Conservation (phyloP, 2,329 filamentous ascomycete species). For the Penicillium sp. region DNA sequence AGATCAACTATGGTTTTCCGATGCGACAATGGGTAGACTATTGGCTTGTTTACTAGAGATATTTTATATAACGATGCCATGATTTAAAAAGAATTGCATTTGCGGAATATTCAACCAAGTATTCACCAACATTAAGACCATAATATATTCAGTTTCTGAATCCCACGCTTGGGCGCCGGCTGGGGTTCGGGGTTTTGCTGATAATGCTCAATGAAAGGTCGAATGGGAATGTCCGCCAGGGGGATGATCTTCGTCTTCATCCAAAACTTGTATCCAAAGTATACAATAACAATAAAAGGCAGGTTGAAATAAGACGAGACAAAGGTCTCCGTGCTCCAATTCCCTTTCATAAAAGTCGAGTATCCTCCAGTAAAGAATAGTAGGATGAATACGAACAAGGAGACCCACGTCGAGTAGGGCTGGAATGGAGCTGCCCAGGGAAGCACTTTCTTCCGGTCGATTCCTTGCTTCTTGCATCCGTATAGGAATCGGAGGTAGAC, state of each 20-base stretch:
- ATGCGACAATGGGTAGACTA: too few species aligned
- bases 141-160: constrained; percentile 30
- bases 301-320: constrained; percentile 64
- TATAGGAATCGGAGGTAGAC: constrained; percentile 59
- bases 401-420: constrained; percentile 64
- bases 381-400: constrained; percentile 61
- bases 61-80: too few species aligned
- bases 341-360: constrained; percentile 41
- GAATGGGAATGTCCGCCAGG: constrained; percentile 39
- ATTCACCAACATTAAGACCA: constrained; percentile 23
- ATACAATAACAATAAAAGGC: constrained; percentile 59
- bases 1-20: too few species aligned
- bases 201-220: constrained; percentile 37
- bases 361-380: constrained; percentile 72
- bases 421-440: constrained; percentile 57
- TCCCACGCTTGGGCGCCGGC: constrained; percentile 25
- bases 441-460: constrained; percentile 40
- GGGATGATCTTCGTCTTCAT: constrained; percentile 40
- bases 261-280: constrained; percentile 47
- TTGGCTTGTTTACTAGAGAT: too few species aligned
- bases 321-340: constrained; percentile 62
- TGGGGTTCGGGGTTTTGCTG: constrained; percentile 32
- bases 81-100: too few species aligned
- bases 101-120: too few species aligned
- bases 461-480: constrained; percentile 44